Evolutionary conservation across 129 eudicot genomes (phyloP), one percentile per base, ranked within the genome.

Genomic region (Tagetes patula): DNA sequence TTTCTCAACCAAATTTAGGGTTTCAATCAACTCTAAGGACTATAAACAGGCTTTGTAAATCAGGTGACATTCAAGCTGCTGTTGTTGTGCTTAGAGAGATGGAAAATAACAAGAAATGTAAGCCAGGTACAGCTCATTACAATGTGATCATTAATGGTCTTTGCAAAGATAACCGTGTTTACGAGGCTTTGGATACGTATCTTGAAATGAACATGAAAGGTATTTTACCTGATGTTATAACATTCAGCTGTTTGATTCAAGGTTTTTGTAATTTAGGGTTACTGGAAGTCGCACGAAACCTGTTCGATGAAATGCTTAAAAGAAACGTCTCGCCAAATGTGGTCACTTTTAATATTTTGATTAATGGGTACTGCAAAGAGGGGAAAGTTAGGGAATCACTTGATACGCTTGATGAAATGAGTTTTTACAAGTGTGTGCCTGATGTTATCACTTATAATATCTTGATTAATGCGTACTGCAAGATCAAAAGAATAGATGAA

Each of bases 391-490:
- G 8, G 9, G 82, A 79, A 46, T 77, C 74, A 8, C 43, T 38
- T 36, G 3, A 37, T 12, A 33, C 37, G 74, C 13, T 80, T 60
- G 50, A 47, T 74, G 56, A 37, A 41, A 80, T 80, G 83, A 33
- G 30, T n/a, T 58, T 43, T 13, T 65, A 38, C 14, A 12, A 40
- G 56, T 73, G 70, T 58, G 41, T 46, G 56, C 71, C 75, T 42
- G 80, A 73, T 80, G 83, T 74, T 31, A n/a, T 80, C 39, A 80
- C 75, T 14, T 79, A 79, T 58, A 79, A 67, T 43, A 80, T 80
- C 5, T 38, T 80, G 47, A 69, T 80, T 50, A 74, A 80, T 37
- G 75, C 80, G 67, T 80, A 60, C 32, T 80, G 76, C 74, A 80
- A 46, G 65, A 37, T 39, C 13, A 68, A 48, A 45, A 69, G 60